phyloP scores from a whole-genome alignment of 2,329 filamentous ascomycete genomes.

The Onygena corvina region DNA sequence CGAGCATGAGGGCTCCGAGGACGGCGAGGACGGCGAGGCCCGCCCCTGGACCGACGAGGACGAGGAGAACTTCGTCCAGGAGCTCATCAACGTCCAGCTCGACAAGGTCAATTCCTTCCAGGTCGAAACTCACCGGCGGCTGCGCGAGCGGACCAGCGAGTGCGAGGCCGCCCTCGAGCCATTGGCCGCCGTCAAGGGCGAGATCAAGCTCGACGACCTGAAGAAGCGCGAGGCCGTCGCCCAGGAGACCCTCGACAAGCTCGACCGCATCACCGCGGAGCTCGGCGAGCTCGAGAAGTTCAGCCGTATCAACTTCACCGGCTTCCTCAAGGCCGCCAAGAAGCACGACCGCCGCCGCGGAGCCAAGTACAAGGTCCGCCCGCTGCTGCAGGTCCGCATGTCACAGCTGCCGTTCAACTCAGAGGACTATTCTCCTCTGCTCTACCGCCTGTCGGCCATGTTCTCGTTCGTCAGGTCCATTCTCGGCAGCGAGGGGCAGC shows the following conservation, averaged over 20 bases:
- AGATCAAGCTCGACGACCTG: slow-evolving; percentile 26
- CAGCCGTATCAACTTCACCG: slow-evolving; percentile 92
- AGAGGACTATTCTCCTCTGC: slow-evolving; percentile 79
- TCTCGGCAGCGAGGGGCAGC: slow-evolving; percentile 42
- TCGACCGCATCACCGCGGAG: slow-evolving; percentile 65
- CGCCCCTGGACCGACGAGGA: slow-evolving; percentile 81
- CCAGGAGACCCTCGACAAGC: slow-evolving; percentile 61
- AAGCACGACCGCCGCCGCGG: slow-evolving; percentile 95
- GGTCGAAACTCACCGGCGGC: slow-evolving; percentile 62
- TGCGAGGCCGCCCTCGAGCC: slow-evolving; percentile 54
- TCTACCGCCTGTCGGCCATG: slow-evolving; percentile 83
- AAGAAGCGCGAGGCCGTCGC: slow-evolving; percentile 42
- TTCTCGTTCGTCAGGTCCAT: slow-evolving; percentile 88
- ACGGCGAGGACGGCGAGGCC: slow-evolving; percentile 41
- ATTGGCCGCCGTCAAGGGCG: slow-evolving; percentile 33
- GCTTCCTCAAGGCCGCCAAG: slow-evolving; percentile 95
- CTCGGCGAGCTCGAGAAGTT: slow-evolving; percentile 90
- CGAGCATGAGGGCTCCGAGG: slow-evolving; percentile 51
- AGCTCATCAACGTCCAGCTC: slow-evolving; percentile 85
- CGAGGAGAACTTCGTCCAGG: slow-evolving; percentile 85
- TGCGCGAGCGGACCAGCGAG: slow-evolving; percentile 67
- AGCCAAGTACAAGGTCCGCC: slow-evolving; percentile 72
- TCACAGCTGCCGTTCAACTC: slow-evolving; percentile 88
- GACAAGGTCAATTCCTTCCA: slow-evolving; percentile 93
- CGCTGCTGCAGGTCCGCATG: slow-evolving; percentile 80